Percentiles rank a stretch among this genome's conserved stretches.
Evolutionary conservation across 768 basidiomycete genomes (phyloP).

Genomic region (Cystofilobasidium capitatum): DNA sequence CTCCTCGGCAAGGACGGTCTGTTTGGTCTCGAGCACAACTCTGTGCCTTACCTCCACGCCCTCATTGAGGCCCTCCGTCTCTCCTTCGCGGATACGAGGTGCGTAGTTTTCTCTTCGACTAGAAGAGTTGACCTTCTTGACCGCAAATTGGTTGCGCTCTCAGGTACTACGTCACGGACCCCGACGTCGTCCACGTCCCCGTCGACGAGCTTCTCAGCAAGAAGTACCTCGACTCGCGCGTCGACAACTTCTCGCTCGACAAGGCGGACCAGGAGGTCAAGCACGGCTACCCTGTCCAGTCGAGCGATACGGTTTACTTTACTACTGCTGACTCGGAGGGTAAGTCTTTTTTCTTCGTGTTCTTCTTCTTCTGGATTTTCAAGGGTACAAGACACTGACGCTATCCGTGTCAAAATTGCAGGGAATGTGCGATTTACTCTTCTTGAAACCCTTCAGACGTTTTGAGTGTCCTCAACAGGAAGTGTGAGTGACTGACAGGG

Average conservation of each 20-base stretch:
- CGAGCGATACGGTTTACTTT: constrained; percentile 92
- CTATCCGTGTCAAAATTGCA: too few species aligned
- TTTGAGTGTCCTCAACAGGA: too few species aligned
- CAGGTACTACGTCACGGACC: constrained; percentile 83
- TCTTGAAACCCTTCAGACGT: too few species aligned
- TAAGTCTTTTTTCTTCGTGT: background rate
- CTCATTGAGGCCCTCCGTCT: constrained; percentile 73
- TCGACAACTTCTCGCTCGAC: background rate
- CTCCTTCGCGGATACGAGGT: constrained; percentile 25
- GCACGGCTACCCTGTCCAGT: constrained; percentile 70
- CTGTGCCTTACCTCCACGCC: constrained; percentile 74
- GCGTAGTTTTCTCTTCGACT: background rate
- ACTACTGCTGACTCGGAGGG: constrained; percentile 50
- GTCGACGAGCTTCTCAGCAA: constrained; percentile 75
- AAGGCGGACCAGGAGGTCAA: constrained; percentile 24
- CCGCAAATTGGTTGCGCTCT: background rate
- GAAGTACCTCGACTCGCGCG: constrained; percentile 42
- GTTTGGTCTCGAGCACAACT: constrained; percentile 67
- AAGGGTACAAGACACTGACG: too few species aligned
- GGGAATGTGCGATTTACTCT: too few species aligned
- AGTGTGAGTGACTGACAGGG: too few species aligned
- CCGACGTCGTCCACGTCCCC: constrained; percentile 64
- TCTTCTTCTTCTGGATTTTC: background rate
- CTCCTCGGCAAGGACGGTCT: constrained; percentile 47
- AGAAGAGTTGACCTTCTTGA: background rate